These are phyloP conservation scores for Heritiera fomes DNA, from an alignment of 345 rosid genomes.

Conservation along the genomic window DNA sequence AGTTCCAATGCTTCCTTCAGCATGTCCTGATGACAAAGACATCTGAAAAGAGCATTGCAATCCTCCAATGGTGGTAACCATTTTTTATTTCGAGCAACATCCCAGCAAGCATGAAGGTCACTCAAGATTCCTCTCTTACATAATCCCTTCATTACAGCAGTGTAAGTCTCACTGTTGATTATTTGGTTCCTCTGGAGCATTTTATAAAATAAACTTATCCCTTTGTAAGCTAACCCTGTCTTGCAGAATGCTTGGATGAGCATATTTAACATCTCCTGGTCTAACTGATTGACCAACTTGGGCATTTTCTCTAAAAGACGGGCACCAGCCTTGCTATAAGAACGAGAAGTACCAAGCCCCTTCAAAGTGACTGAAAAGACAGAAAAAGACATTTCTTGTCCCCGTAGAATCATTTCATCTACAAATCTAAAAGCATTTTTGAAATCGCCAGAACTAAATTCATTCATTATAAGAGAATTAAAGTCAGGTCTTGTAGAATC, in stretches of 20 bases:
- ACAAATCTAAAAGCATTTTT: conserved; percentile 41
- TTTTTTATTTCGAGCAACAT: conserved; percentile 39
- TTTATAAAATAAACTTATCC: conserved; percentile 42
- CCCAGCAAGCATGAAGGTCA: conserved; percentile 45
- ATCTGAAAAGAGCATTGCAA: conserved; percentile 43
- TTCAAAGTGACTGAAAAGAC: conserved; percentile 45
- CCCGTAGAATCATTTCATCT: conserved; percentile 67
- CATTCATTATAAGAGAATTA: conserved; percentile 44
- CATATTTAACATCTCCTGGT: conserved; percentile 55
- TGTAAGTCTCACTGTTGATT: conserved; percentile 45
- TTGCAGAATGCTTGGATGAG: conserved; percentile 60
- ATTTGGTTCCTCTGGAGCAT: conserved; percentile 48
- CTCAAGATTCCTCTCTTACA: conserved; percentile 49
- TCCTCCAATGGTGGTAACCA: conserved; percentile 53
- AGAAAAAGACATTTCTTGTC: conserved; percentile 55
- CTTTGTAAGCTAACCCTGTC: conserved; percentile 52
- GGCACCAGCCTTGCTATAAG: conserved; percentile 38
- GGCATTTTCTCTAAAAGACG: conserved; percentile 56
- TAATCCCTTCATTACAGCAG: conserved; percentile 48
- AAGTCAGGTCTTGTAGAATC: conserved; percentile 56
- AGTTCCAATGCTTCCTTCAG: conserved; percentile 62
- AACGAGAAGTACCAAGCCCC: conserved; percentile 44
- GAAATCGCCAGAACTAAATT: conserved; percentile 45
- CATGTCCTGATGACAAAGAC: conserved; percentile 49
- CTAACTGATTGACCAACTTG: conserved; percentile 50